These are phyloP conservation scores for Aristolochia contorta DNA, from an alignment of 164 flowering plant species.

Conservation along the genomic window DNA sequence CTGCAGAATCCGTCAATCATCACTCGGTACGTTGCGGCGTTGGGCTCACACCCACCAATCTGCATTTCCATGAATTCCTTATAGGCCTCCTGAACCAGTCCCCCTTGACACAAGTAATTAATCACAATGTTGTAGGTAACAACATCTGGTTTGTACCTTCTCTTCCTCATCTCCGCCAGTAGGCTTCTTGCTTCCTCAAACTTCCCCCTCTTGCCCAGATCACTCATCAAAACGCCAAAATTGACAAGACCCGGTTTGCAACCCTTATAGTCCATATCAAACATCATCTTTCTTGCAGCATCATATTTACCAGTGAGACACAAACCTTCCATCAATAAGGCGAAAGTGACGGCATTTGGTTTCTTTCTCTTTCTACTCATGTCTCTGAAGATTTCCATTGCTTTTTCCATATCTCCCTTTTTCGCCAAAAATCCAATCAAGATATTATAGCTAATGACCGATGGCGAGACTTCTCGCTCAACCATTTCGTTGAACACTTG, in stretches of 20 bases:
- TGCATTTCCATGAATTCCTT: conserved; percentile 72
- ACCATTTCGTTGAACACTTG: conserved; percentile 80
- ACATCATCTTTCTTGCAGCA: conserved; percentile 81
- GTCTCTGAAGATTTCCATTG: conserved; percentile 43
- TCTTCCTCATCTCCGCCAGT: conserved; percentile 67
- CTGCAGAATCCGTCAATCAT: conserved; percentile 80
- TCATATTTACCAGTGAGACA: conserved; percentile 41
- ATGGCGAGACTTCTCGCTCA: conserved; percentile 46
- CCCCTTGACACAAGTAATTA: conserved; percentile 50
- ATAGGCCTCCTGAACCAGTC: conserved; percentile 52
- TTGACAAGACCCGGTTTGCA: conserved; percentile 53
- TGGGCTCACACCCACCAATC: conserved; percentile 60
- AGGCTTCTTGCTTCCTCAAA: conserved; percentile 57
- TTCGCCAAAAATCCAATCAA: conserved; percentile 53
- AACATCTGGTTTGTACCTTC: conserved; percentile 62
- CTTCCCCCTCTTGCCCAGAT: conserved; percentile 60
- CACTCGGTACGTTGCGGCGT: conserved; percentile 67
- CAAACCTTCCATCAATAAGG: conserved; percentile 74
- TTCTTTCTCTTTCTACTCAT: conserved; percentile 43
- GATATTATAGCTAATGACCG: conserved; percentile 64
- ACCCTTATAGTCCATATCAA: conserved; percentile 88
- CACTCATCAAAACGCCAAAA: conserved; percentile 75
- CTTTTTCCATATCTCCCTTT: conserved; percentile 43
- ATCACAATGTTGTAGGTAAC: conserved; percentile 65
- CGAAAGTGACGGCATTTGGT: conserved; percentile 64